These are phyloP conservation scores for Asclepias syriaca DNA, from an alignment of 257 asterid species.

Conservation along the genomic window DNA sequence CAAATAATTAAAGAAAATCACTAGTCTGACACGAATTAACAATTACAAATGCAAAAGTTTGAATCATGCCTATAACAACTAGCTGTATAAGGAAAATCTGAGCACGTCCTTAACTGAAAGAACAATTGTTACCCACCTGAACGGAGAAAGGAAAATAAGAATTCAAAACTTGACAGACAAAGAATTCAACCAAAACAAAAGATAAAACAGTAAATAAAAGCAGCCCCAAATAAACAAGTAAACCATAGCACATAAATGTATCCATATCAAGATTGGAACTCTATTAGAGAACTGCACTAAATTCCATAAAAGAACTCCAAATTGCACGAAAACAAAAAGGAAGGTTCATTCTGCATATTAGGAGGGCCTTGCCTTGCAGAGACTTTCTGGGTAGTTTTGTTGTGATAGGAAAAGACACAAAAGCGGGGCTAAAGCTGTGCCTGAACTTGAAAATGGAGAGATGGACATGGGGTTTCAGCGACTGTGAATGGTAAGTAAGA, in stretches of 20 bases:
- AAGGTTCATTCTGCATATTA: neutral
- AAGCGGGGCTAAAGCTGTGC: slow-evolving; percentile 31
- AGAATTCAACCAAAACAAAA: neutral
- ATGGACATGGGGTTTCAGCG: slow-evolving; percentile 29
- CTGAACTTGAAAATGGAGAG: slow-evolving; percentile 27
- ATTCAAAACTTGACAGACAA: neutral
- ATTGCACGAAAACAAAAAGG: neutral
- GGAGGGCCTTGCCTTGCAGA: slow-evolving; percentile 38
- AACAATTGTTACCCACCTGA: no score
- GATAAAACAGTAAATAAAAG: neutral
- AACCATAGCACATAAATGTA: neutral
- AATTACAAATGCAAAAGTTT: neutral
- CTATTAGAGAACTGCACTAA: neutral
- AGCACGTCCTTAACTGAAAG: neutral
- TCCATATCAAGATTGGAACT: neutral
- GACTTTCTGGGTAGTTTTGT: slow-evolving; percentile 29
- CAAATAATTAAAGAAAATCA: neutral
- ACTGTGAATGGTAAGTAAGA: slow-evolving; percentile 15
- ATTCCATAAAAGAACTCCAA: neutral
- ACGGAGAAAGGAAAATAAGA: no score
- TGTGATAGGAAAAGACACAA: slow-evolving; percentile 35
- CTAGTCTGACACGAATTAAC: neutral
- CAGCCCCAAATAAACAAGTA: neutral
- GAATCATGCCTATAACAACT: neutral
- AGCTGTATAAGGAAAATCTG: neutral